Base-by-base conservation (phyloP, 2,329 filamentous ascomycete genomes). In the Aspergillus persii region DNA sequence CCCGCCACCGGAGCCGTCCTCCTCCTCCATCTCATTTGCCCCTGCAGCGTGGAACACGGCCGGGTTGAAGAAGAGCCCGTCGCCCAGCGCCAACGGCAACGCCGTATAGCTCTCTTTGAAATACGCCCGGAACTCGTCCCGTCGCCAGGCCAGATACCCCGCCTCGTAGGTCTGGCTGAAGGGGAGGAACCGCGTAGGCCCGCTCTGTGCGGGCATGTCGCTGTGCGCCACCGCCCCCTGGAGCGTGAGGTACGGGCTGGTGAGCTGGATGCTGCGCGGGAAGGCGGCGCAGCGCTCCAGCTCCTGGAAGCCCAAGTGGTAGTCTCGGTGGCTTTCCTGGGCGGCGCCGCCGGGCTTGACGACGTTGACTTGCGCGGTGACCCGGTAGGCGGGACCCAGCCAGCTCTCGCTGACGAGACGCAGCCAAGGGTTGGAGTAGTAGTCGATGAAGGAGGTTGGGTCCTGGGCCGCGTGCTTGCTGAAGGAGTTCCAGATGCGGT, bases 401-500 rank as follows among this genome's bases (percentile, higher is more conserved):
- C 84, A 88, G 11, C 83, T 71, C 18, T 79, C 78, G 51, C 79
- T 81, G 27, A 86, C 79, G 7, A 81, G 68, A 0, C 76, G 72
- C 2, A 88, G 78, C 76, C 82, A 86, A 0, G 84, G 84, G 63
- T 88, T 88, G 4, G 83, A 78, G 71, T 85, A 87, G 76, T 88
- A 88, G 6, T 69, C 60, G 0, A 83, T 61, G 65, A 88, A 88
- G 0, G 81, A 83, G 0, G 67, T 48, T 0, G 85, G 80, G 61
- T 86, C 79, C 30, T 74, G 67, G 2, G 83, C 69, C 23, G 79
- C 82, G 66, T 88, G 86, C 67, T 88, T 89, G 62, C 81, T 81
- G 71, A 88, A 85, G 0, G 85, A 85, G 73, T 88, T 88, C 85
- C 85, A 89, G 74, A 88, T 86, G 8, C 86, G 80, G 56, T 83